Percentiles rank a stretch among this genome's conserved stretches.
Conservation (phyloP, 495 filamentous ascomycete genomes). For the Penicillium roqueforti region DNA sequence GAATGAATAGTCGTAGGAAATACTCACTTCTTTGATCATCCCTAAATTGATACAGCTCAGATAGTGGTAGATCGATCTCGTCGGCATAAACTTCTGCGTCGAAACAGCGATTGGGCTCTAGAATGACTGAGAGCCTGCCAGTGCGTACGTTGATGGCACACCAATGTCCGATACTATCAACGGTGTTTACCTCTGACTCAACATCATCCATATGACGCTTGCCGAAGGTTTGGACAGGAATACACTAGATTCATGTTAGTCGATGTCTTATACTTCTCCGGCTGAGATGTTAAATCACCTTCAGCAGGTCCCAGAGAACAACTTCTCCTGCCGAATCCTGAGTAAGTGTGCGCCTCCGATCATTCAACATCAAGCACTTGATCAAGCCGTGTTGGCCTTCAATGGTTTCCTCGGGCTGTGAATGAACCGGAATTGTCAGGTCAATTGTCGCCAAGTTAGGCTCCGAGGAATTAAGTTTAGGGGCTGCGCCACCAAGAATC, state of each 20-base stretch:
- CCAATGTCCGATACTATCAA: slow-evolving; percentile 88
- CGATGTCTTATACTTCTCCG: background rate
- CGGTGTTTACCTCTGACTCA: slow-evolving; percentile 78
- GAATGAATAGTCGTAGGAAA: background rate
- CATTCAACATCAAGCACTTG: slow-evolving; percentile 88
- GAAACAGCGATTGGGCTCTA: slow-evolving; percentile 95
- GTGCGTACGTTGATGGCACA: slow-evolving; percentile 92
- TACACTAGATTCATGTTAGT: slow-evolving; percentile 54
- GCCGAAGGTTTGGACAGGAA: slow-evolving; percentile 80
- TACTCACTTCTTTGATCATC: slow-evolving; percentile 91
- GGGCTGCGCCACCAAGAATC: slow-evolving; percentile 52
- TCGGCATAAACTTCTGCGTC: slow-evolving; percentile 98
- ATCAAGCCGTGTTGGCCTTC: slow-evolving; percentile 94
- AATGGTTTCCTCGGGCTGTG: slow-evolving; percentile 78
- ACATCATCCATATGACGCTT: slow-evolving; percentile 93
- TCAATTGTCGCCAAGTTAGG: slow-evolving; percentile 54
- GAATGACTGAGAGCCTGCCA: slow-evolving; percentile 79
- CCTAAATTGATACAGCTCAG: slow-evolving; percentile 71
- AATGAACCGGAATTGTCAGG: slow-evolving; percentile 61
- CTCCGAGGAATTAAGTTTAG: slow-evolving; percentile 52
- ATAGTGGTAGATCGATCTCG: slow-evolving; percentile 56
- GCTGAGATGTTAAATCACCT: slow-evolving; percentile 46
- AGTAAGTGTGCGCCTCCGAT: slow-evolving; percentile 82
- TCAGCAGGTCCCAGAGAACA: slow-evolving; percentile 89
- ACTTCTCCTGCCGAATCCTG: slow-evolving; percentile 95